These are phyloP conservation scores for Neopestalotiopsis sp. DNA, from an alignment of 2,329 filamentous ascomycete genomes.

Conservation along the genomic window DNA sequence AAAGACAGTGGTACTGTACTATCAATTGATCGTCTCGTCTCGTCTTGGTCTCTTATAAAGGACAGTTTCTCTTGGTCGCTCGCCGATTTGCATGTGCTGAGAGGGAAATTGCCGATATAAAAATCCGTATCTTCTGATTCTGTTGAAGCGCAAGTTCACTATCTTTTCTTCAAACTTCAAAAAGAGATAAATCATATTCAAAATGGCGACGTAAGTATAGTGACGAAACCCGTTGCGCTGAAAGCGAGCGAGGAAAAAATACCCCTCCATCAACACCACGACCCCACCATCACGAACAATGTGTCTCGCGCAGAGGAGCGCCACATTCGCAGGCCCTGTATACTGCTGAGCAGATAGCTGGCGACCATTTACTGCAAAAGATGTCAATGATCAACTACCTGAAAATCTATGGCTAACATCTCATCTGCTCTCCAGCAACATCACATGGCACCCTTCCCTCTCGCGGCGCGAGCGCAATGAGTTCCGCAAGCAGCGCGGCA, in stretches of 20 bases:
- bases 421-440: conserved; percentile 65
- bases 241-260: conserved; percentile 19
- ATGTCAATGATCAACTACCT: background rate
- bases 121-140: background rate
- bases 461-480: conserved; percentile 77
- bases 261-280: conserved; percentile 28
- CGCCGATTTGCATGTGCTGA: conserved; percentile 10
- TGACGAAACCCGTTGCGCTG: background rate
- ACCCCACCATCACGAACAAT: conserved; percentile 29
- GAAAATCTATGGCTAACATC: conserved; percentile 2
- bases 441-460: conserved; percentile 87
- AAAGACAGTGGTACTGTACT: background rate
- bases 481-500: conserved; percentile 81
- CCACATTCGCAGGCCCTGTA: background rate
- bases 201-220: conserved; percentile 16
- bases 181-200: background rate
- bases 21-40: background rate
- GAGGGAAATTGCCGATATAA: conserved; percentile 7
- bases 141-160: background rate
- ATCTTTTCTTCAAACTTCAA: background rate
- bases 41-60: background rate
- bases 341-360: background rate
- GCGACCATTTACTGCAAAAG: background rate
- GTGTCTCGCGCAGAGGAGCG: background rate
- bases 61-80: background rate